Evolutionary conservation across 2,329 filamentous ascomycete species (phyloP).

Genomic region (Trichoderma asperellum): DNA sequence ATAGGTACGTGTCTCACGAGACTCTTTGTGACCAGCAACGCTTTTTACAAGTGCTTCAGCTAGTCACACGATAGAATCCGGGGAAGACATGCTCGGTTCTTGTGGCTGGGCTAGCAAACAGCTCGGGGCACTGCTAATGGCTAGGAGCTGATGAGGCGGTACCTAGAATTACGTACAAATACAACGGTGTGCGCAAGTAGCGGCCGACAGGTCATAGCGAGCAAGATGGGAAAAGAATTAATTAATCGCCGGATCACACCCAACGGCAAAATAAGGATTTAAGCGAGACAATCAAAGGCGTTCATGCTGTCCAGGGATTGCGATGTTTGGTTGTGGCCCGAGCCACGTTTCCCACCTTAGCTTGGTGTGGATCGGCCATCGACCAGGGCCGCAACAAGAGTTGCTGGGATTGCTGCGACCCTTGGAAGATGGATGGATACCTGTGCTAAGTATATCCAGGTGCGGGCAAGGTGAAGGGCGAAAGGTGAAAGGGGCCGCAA

Average conservation of each 20-base stretch:
- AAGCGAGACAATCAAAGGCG: slow-evolving; percentile 18
- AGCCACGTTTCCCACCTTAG: slow-evolving; percentile 25
- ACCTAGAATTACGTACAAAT: neutral
- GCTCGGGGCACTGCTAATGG: slow-evolving; percentile 4
- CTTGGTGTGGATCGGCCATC: slow-evolving; percentile 5
- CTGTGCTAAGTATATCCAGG: neutral
- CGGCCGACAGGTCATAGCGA: neutral
- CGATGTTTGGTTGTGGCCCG: slow-evolving; percentile 19
- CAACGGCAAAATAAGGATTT: neutral
- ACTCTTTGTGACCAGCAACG: neutral
- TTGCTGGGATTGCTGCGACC: slow-evolving; percentile 3
- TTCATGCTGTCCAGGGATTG: slow-evolving; percentile 5
- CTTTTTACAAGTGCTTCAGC: slow-evolving; percentile 4
- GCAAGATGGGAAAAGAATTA: neutral
- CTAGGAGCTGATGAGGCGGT: neutral
- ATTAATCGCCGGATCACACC: slow-evolving; percentile 1
- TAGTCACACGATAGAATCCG: neutral
- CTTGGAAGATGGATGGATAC: neutral
- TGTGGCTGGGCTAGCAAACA: slow-evolving; percentile 24
- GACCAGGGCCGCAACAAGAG: slow-evolving; percentile 12
- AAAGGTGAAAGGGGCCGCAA: neutral
- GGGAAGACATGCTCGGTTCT: slow-evolving; percentile 10
- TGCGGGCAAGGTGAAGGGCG: neutral
- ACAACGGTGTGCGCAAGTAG: neutral
- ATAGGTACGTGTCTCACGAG: neutral